Evolutionary conservation across 805 yeast species (phyloP), one percentile per base, ranked within the genome.

Genomic region (Suhomyces kilbournensis): DNA sequence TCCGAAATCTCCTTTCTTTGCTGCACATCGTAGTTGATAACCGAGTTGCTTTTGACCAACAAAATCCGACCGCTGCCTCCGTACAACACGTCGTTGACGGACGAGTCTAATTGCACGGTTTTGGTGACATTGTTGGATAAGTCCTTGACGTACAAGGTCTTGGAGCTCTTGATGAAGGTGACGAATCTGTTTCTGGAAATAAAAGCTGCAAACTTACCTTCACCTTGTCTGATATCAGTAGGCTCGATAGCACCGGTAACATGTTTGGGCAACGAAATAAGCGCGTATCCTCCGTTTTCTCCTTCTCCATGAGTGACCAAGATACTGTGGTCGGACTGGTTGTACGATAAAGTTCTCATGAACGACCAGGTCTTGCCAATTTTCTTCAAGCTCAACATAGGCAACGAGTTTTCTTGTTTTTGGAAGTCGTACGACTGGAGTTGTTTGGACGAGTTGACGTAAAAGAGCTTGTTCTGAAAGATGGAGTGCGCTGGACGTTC

Each of bases 121-220:
- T 92, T 93, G 39, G 99, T 94, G 50, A 84, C 79, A 53, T 87
- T 77, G 71, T 92, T 90, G 59, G 81, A 84, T 66, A 92, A 77
- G 67, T 92, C 97, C 69, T 88, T 87, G 49, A 94, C 86, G 59
- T 88, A 89, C 60, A 94, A 78, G n/a, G 82, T 73, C 61, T 84
- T 84, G 14, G 83, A 66, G 10, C 82, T 63, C 64, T 84, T 86
- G 52, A 82, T 75, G 67, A 87, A 89, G 30, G 88, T 89, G 52
- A 89, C 96, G 71, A 90, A 94, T 72, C 99, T 81, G 74, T 94
- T 94, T 69, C 99, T 87, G 12, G 97, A 91, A 61, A 96, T 90
- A 69, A 94, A 94, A 55, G 87, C 78, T 14, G 98, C 99, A 69
- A 83, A 84, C 63, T 82, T 83, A 38, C 94, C 97, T 51, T 83